These are phyloP conservation scores for Phytophthora pisi DNA, from an alignment of 352 stramenopile species.

Conservation along the genomic window DNA sequence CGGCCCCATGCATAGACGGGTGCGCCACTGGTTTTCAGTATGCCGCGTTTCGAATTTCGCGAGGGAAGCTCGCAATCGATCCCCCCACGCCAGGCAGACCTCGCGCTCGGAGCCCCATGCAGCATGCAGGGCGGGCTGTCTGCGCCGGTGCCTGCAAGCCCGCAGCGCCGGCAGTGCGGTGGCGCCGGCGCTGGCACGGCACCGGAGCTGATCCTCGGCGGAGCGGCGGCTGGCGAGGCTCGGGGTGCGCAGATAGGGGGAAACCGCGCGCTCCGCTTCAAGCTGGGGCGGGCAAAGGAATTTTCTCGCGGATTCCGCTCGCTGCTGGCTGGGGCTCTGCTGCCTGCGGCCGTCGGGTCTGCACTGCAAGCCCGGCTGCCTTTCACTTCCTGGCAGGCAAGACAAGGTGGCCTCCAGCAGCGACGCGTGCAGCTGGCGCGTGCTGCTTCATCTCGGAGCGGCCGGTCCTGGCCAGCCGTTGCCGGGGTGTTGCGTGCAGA, in stretches of 20 bases:
- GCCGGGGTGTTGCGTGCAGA: conserved; percentile 4
- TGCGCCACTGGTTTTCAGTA: conserved; percentile 19
- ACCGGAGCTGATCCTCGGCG: neutral
- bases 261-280: conserved; percentile 1
- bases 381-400: too few species aligned
- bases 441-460: conserved; percentile 6
- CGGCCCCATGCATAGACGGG: conserved; percentile 2
- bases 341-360: neutral
- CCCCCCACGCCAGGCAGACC: neutral
- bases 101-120: neutral
- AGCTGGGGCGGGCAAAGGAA: conserved; percentile 2
- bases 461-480: conserved; percentile 14
- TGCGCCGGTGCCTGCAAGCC: too few species aligned
- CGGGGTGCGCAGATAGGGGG: neutral
- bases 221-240: neutral
- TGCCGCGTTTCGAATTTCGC: conserved; percentile 24
- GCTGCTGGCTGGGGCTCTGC: too few species aligned
- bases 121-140: neutral
- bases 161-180: neutral
- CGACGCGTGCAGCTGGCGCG: neutral
- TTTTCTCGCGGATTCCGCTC: conserved; percentile 16
- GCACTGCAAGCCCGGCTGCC: neutral
- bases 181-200: neutral
- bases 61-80: neutral
- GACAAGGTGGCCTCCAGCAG: too few species aligned